Base-by-base conservation (phyloP, 1,284 basidiomycete species). In the Peniophora sp. region DNA sequence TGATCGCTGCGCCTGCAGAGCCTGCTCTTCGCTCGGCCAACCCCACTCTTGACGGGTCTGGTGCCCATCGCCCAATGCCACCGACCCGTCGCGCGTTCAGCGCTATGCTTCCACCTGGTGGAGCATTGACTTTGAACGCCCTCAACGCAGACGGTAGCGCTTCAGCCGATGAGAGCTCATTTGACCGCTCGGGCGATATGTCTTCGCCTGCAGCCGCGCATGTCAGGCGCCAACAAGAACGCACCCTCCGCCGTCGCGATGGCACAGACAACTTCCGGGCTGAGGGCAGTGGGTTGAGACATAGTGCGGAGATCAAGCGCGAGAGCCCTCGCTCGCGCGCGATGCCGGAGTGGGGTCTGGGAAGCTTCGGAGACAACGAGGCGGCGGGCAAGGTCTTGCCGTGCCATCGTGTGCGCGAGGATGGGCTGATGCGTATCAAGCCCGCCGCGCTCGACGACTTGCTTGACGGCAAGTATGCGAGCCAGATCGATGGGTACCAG, bases 361-460 rank as follows among this genome's bases (percentile, higher is more conserved):
- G 64, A 20, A 85, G 91, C 0, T 95, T 95, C 64, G 88, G 93
- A n/a, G 89, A 92, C 60, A 92, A 93, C 60, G 94, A 97, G 66
- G 81, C 88, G 22, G 77, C 87, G 55, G 93, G 94, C 45, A 99
- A 99, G 72, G 80, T 96, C 53, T 67, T 99, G 50, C 95, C 96
- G 17, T 99, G 96, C 68, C 88, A 93, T 64, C 83, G 85, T 49
- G 94, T 97, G 51, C 85, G 86, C 51, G 92, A 97, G 58, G 96
- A 99, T 61, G 95, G 96, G 1, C 67, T 99, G 47, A 96, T 98
- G 85, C 81, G 96, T 55, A 92, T 99, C 56, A 85, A 78, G 24
- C 69, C 79, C 17, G 68, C 81, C 54, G 98, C 94, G 91, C 67
- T 95, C 60, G 78, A 92, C 58, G 72, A 75, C 18, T 71, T 97